These are phyloP conservation scores for Chlamydomonas reinhardtii DNA, from an alignment of 163 green algal species.

Conservation along the genomic window DNA sequence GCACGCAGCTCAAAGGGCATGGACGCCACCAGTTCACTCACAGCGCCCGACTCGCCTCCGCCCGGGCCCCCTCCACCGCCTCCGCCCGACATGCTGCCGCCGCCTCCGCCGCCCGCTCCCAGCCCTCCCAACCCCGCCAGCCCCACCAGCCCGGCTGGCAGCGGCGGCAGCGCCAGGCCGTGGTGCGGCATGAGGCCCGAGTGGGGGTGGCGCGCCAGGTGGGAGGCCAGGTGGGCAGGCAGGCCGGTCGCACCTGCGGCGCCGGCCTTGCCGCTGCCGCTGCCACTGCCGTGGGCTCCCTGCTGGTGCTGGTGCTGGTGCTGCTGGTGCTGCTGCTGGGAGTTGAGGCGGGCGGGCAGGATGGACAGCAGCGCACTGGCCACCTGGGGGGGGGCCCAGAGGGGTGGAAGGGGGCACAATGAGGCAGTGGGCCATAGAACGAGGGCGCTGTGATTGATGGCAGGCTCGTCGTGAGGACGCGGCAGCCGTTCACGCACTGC, in stretches of 20 bases:
- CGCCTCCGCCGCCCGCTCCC: too few species aligned
- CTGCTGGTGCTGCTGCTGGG: neutral
- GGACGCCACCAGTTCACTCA: constrained; percentile 38
- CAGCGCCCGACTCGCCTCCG: neutral
- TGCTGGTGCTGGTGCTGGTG: neutral
- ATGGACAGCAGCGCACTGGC: constrained; percentile 25
- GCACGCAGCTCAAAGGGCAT: constrained; percentile 48
- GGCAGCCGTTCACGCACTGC: too few species aligned
- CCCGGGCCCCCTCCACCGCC: neutral
- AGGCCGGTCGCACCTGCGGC: neutral
- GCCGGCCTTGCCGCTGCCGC: neutral
- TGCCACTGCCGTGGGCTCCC: neutral
- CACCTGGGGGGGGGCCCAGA: neutral
- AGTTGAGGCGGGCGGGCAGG: neutral
- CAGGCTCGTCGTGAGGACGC: too few species aligned
- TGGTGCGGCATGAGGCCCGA: neutral
- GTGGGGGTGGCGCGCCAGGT: neutral
- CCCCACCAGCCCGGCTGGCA: too few species aligned
- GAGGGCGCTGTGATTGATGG: too few species aligned
- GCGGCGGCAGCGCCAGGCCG: neutral
- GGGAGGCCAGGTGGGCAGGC: too few species aligned
- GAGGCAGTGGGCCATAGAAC: too few species aligned
- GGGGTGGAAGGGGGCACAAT: too few species aligned
- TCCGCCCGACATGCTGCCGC: too few species aligned
- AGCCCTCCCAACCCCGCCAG: too few species aligned